Percentiles rank a stretch among this genome's conserved stretches.
Evolutionary conservation across 225 moss, liverwort and hornwort species (phyloP).

Genomic region (Straminergon stramineum): DNA sequence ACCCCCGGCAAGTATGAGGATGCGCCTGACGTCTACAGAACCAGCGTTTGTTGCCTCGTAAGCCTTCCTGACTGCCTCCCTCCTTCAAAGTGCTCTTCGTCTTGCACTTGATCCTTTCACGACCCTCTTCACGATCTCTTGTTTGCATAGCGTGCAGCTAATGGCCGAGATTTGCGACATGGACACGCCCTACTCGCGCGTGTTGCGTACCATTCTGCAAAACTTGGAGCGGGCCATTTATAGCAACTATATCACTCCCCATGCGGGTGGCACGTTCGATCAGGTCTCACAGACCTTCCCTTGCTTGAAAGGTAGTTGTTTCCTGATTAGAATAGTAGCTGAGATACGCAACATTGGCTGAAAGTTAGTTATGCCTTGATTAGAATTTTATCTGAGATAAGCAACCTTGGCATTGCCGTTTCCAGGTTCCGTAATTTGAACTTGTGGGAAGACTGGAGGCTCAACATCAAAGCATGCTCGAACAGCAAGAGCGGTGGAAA

Average conservation of each 20-base stretch:
- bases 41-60: constrained; percentile 42
- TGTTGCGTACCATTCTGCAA: constrained; percentile 20
- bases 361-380: neutral
- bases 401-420: neutral
- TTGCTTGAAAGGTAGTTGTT: neutral
- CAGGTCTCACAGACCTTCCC: constrained; percentile 8
- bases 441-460: constrained; percentile 32
- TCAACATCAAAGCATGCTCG: constrained; percentile 10
- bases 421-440: constrained; percentile 48
- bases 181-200: constrained; percentile 22
- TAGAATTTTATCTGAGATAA: neutral
- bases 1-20: constrained; percentile 21
- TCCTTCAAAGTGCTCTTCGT: neutral
- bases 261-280: constrained; percentile 17
- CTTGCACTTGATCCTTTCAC: neutral
- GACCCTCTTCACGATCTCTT: neutral
- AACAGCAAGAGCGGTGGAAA: constrained; percentile 44
- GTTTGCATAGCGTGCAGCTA: constrained; percentile 21
- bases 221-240: constrained; percentile 22
- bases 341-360: neutral
- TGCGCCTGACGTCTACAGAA: constrained; percentile 19
- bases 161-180: constrained; percentile 31
- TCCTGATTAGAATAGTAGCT: neutral
- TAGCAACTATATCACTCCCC: constrained; percentile 36
- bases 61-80: neutral